Evolutionary conservation across 495 filamentous ascomycete genomes (phyloP).

Genomic region (Daldinia loculata): DNA sequence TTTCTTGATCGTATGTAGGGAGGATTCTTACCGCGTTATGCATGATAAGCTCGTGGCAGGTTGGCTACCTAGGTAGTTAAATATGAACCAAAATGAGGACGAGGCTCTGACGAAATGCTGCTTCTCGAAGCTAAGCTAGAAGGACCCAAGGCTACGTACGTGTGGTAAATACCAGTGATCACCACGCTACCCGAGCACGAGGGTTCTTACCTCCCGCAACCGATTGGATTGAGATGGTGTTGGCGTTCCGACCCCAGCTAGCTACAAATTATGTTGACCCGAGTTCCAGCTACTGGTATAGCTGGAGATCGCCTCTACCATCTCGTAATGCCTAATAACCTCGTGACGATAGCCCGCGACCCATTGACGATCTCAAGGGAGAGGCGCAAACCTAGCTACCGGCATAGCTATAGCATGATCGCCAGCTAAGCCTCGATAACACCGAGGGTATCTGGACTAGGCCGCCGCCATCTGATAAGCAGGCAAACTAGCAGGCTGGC

Average conservation of each 20-base stretch:
- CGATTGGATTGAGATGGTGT: constrained; percentile 14
- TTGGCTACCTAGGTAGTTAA: constrained; percentile 24
- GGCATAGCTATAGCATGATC: constrained; percentile 7
- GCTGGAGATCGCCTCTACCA: constrained; percentile 12
- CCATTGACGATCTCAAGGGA: constrained; percentile 7
- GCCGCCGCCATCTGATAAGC: constrained; percentile 32
- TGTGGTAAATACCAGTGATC: constrained; percentile 21
- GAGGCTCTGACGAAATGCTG: constrained; percentile 37
- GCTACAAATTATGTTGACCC: constrained; percentile 21
- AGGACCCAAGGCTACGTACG: constrained; percentile 10
- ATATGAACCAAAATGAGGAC: constrained; percentile 25
- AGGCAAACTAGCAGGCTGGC: not conserved
- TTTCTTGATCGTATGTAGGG: constrained; percentile 10
- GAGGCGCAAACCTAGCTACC: constrained; percentile 12
- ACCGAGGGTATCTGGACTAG: constrained; percentile 19
- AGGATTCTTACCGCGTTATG: constrained; percentile 17
- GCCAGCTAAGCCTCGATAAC: constrained; percentile 19
- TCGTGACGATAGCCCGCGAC: constrained; percentile 18
- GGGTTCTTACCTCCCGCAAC: constrained; percentile 17
- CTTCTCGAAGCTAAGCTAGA: constrained; percentile 28
- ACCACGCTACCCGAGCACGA: constrained; percentile 29
- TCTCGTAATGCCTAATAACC: constrained; percentile 15
- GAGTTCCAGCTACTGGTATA: not conserved
- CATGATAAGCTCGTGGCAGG: constrained; percentile 16
- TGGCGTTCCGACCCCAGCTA: constrained; percentile 13